Percentiles rank a stretch among this genome's conserved stretches.
phyloP scores from a whole-genome alignment of 1,284 basidiomycete species.

The Sanghuangporus baumii region DNA sequence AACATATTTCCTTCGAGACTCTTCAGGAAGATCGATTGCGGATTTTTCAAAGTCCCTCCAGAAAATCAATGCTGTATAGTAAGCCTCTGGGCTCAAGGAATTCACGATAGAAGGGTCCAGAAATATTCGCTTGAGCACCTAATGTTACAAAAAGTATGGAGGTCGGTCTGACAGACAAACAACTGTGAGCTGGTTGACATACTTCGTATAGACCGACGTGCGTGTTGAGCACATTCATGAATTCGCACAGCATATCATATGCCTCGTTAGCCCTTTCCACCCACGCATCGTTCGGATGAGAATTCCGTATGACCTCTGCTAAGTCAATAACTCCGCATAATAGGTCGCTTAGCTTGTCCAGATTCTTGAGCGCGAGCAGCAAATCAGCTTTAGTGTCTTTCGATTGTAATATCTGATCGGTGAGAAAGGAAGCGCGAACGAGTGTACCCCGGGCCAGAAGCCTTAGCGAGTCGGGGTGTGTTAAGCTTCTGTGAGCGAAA shows the following conservation, averaged over 20 bases:
- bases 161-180: constrained; percentile 10
- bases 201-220: constrained; percentile 91
- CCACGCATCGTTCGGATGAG: constrained; percentile 87
- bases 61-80: constrained; percentile 88
- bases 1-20: constrained; percentile 79
- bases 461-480: constrained; percentile 54
- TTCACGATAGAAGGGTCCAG: constrained; percentile 55
- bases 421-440: constrained; percentile 65
- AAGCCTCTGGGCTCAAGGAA: constrained; percentile 60
- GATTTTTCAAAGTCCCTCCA: constrained; percentile 97
- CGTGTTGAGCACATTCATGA: constrained; percentile 97
- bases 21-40: constrained; percentile 84
- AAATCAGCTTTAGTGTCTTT: constrained; percentile 65
- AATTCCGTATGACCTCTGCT: constrained; percentile 89
- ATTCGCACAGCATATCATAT: constrained; percentile 91
- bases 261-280: constrained; percentile 79
- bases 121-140: constrained; percentile 64
- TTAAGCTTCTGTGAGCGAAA: constrained; percentile 63
- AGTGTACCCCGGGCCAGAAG: constrained; percentile 67
- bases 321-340: constrained; percentile 96
- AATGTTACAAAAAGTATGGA: constrained; percentile 3
- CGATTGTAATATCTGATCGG: constrained; percentile 66
- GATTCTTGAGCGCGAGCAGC: constrained; percentile 83
- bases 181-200: constrained; percentile 26
- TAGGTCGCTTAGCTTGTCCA: constrained; percentile 93